phyloP scores from a whole-genome alignment of 352 stramenopile genomes.

The Phytophthora chlamydospora region DNA sequence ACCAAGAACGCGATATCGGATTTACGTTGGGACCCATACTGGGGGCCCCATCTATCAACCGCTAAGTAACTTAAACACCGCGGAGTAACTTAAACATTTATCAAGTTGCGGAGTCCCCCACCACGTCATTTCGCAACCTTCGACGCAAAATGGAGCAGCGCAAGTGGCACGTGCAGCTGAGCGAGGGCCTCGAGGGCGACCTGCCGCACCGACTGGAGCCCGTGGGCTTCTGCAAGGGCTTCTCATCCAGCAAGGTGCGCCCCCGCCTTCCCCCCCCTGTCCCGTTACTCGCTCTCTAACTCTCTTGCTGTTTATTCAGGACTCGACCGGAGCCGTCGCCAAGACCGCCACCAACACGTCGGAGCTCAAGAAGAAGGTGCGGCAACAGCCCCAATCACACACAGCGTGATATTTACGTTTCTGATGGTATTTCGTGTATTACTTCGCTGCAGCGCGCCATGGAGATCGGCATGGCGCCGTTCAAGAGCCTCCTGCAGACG shows the following conservation, averaged over 20 bases:
- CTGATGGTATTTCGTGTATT: background rate
- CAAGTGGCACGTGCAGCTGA: slow-evolving; percentile 84
- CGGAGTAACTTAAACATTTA: too few relatives aligned
- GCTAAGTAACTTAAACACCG: too few relatives aligned
- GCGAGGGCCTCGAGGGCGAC: slow-evolving; percentile 77
- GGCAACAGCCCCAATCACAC: background rate
- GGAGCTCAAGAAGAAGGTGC: slow-evolving; percentile 90
- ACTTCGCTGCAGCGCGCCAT: slow-evolving; percentile 73
- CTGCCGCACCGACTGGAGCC: slow-evolving; percentile 67
- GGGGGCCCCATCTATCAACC: too few relatives aligned
- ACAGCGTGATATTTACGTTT: slow-evolving; percentile 11
- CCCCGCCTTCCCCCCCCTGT: background rate
- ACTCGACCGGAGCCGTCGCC: slow-evolving; percentile 57
- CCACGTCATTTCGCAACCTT: slow-evolving; percentile 11
- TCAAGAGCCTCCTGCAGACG: slow-evolving; percentile 94
- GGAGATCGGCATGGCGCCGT: slow-evolving; percentile 90
- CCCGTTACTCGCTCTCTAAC: background rate
- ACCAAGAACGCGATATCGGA: too few relatives aligned
- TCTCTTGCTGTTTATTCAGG: slow-evolving; percentile 30
- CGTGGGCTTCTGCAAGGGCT: slow-evolving; percentile 66
- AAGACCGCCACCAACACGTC: slow-evolving; percentile 72
- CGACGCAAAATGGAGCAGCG: slow-evolving; percentile 46
- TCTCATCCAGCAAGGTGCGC: slow-evolving; percentile 63
- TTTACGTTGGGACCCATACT: too few relatives aligned
- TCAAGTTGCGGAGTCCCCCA: too few relatives aligned